Evolutionary conservation across 2,329 filamentous ascomycete genomes (phyloP).

Genomic region (Colletotrichum sp.): DNA sequence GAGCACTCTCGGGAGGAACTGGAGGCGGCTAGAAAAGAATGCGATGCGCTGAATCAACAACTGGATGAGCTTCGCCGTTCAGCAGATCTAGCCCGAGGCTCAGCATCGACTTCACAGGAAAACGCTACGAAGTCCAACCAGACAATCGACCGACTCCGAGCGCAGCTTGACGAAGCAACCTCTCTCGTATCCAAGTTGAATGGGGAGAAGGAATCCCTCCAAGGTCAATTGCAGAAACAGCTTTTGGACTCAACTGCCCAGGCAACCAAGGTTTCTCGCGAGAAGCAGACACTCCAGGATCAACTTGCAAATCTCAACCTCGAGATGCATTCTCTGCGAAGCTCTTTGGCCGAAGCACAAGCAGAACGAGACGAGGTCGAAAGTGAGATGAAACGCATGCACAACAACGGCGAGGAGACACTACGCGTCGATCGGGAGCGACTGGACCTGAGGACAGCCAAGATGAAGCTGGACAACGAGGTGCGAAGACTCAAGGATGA

Average conservation of each 20-base stretch:
- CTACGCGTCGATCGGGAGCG: slow-evolving; percentile 72
- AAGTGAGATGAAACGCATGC: slow-evolving; percentile 60
- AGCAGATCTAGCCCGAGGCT: slow-evolving; percentile 16
- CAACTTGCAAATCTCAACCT: slow-evolving; percentile 63
- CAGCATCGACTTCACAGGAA: slow-evolving; percentile 15
- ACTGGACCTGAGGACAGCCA: slow-evolving; percentile 70
- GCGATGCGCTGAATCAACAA: slow-evolving; percentile 48
- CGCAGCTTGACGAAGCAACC: slow-evolving; percentile 18
- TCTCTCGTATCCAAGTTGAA: slow-evolving; percentile 18
- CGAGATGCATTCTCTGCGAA: slow-evolving; percentile 64
- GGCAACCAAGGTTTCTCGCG: slow-evolving; percentile 59
- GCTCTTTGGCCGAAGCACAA: slow-evolving; percentile 62
- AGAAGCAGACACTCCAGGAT: slow-evolving; percentile 69
- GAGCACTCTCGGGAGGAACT: slow-evolving; percentile 60
- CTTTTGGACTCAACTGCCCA: slow-evolving; percentile 64
- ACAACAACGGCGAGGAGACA: slow-evolving; percentile 62
- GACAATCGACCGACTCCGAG: slow-evolving; percentile 35
- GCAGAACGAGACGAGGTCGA: slow-evolving; percentile 73
- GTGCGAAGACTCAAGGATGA: slow-evolving; percentile 70
- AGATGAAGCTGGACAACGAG: slow-evolving; percentile 71
- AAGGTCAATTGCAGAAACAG: slow-evolving; percentile 58
- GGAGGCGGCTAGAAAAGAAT: slow-evolving; percentile 48
- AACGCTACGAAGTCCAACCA: slow-evolving; percentile 29
- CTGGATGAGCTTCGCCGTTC: slow-evolving; percentile 37
- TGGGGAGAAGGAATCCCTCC: slow-evolving; percentile 42